A percentile compares a stretch with the other conserved stretches of the same genome.
These are phyloP conservation scores for Chenopodium berlandieri DNA, from an alignment of 148 eudicot species.

Conservation along the genomic window DNA sequence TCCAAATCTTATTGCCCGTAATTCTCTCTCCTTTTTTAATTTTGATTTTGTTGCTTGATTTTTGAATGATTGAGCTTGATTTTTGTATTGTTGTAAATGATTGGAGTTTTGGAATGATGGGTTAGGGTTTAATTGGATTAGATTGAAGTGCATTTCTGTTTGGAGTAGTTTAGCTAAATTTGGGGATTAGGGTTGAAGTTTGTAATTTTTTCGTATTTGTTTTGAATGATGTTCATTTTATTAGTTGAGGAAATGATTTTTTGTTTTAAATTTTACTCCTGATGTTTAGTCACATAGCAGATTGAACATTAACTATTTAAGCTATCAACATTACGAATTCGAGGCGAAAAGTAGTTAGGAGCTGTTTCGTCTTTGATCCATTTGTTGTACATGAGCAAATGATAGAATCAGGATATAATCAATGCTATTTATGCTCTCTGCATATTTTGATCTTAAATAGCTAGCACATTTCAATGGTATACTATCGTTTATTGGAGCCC, in stretches of 20 bases:
- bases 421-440: neutral
- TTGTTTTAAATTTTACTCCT: no score
- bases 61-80: neutral
- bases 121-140: neutral
- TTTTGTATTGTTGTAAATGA: neutral
- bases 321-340: neutral
- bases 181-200: neutral
- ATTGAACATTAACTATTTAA: neutral
- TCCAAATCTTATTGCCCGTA: constrained; percentile 89
- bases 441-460: neutral
- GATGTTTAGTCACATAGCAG: neutral
- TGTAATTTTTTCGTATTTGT: neutral
- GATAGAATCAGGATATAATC: neutral
- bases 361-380: neutral
- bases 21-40: neutral
- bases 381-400: neutral
- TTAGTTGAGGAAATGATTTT: neutral
- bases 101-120: neutral
- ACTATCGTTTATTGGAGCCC: neutral
- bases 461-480: no score
- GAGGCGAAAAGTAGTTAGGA: neutral
- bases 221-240: neutral
- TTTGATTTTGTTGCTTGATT: neutral
- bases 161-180: neutral
- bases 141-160: neutral